A percentile compares a stretch with the other conserved stretches of the same genome.
phyloP scores from a whole-genome alignment of 805 yeast genomes.

The Myxozyma nipponensis region DNA sequence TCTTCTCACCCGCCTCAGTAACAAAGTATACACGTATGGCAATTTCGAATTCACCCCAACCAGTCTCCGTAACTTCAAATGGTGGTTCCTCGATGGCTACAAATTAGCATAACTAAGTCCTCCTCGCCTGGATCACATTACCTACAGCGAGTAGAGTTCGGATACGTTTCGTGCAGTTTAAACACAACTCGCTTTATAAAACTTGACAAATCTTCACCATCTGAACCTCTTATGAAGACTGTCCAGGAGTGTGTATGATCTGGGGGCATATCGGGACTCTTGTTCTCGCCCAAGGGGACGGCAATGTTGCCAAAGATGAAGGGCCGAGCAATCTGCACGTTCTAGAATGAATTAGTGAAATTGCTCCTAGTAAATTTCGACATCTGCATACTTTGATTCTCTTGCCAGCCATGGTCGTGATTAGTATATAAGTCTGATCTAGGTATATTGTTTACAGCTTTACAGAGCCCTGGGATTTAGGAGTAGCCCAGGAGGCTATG shows the following conservation, averaged over 20 bases:
- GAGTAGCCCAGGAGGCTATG: too few relatives aligned
- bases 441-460: too few relatives aligned
- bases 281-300: constrained; percentile 51
- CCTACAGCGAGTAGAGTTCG: constrained; percentile 67
- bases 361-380: background rate
- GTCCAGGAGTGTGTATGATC: constrained; percentile 98
- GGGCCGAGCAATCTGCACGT: constrained; percentile 58
- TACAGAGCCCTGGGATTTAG: too few relatives aligned
- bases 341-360: constrained; percentile 4
- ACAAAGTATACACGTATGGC: constrained; percentile 81
- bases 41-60: constrained; percentile 99
- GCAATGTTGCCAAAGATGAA: constrained; percentile 80
- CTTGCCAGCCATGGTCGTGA: background rate
- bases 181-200: constrained; percentile 87
- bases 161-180: constrained; percentile 92
- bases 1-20: constrained; percentile 84
- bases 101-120: background rate
- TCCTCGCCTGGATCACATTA: background rate
- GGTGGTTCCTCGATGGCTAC: constrained; percentile 78
- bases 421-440: too few relatives aligned
- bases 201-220: constrained; percentile 72
- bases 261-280: constrained; percentile 61
- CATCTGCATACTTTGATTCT: background rate
- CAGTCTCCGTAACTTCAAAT: constrained; percentile 91
- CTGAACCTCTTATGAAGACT: constrained; percentile 79